Evolutionary conservation across 495 filamentous ascomycete genomes (phyloP), one percentile per base, ranked within the genome.

Genomic region (Echria macrotheca): DNA sequence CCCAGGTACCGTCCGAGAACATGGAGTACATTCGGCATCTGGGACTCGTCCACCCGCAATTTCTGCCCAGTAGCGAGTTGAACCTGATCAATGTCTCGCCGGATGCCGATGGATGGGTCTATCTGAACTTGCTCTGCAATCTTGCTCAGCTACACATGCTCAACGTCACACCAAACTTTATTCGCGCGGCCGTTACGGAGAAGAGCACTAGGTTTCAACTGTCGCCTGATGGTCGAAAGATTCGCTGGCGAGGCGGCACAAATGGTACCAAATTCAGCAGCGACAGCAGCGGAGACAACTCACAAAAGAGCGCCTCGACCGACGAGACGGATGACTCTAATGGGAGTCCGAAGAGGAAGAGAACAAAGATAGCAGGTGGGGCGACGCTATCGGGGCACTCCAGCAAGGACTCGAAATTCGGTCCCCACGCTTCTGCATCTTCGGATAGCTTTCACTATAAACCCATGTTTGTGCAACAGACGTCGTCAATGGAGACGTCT

Each of bases 91-190:
- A 83, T 50, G 68, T 76, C 22, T 69, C 71, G 26, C 68, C 73
- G 12, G 70, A 77, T 49, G 69, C 67, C 11, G 74, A 78, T 47
- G 84, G 83, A 12, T 91, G 86, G 86, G 78, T 91, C 10, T 89
- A 87, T 56, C 74, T 91, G n/a, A 90, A 89, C 55, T 68, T 91
- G 14, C 73, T 91, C 23, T 81, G 78, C 60, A 88, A 86, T 66
- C 78, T 91, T 70, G 86, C 86, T 2, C 86, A 91, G 64, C 69
- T 91, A 17, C 85, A 89, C 59, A 87, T 85, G 2, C 70, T 87
- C 48, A 87, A 83, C 56, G 85, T 91, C 19, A 88, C 86, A 0
- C 70, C 79, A 2, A 79, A 82, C 23, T 88, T 87, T 54, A 80
- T 91, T 47, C 75, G 82, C 52, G 73, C 76, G 32, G 84, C 87